These are phyloP conservation scores for Ascobolus immersus DNA, from an alignment of 495 filamentous ascomycete genomes.

Conservation along the genomic window DNA sequence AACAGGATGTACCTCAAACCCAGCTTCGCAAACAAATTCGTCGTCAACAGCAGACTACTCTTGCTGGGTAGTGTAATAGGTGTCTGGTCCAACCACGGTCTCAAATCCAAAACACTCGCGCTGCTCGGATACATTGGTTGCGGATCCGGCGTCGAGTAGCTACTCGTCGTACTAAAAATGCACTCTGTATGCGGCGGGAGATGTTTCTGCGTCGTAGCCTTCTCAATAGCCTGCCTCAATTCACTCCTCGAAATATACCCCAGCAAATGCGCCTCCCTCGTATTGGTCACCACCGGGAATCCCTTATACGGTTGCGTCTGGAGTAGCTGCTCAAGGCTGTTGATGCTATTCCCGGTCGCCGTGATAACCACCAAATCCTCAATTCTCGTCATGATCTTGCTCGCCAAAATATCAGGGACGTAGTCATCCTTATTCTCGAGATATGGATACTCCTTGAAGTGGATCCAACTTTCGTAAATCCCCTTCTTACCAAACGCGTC, in stretches of 20 bases:
- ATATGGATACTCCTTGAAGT: slow-evolving; percentile 86
- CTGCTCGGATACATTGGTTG: not conserved
- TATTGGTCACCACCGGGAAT: slow-evolving; percentile 69
- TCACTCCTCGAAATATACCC: slow-evolving; percentile 91
- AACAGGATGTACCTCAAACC: slow-evolving; percentile 81
- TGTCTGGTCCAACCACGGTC: slow-evolving; percentile 97
- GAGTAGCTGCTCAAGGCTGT: slow-evolving; percentile 36
- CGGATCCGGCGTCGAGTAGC: slow-evolving; percentile 29
- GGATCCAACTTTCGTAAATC: slow-evolving; percentile 96
- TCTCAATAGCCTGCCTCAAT: slow-evolving; percentile 51
- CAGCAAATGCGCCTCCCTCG: slow-evolving; percentile 44
- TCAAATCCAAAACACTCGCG: slow-evolving; percentile 52
- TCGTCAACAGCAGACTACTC: slow-evolving; percentile 49
- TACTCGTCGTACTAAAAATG: too few relatives aligned
- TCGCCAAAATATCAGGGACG: slow-evolving; percentile 58
- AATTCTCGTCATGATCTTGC: slow-evolving; percentile 69
- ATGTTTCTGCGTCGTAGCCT: slow-evolving; percentile 18
- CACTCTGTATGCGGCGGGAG: too few relatives aligned
- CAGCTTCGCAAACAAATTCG: slow-evolving; percentile 79
- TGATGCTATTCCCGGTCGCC: slow-evolving; percentile 66
- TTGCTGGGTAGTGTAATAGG: slow-evolving; percentile 66
- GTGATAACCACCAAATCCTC: slow-evolving; percentile 77
- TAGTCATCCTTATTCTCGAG: slow-evolving; percentile 78
- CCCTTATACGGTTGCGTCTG: slow-evolving; percentile 55
- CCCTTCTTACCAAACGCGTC: slow-evolving; percentile 84